These are phyloP conservation scores for Mallotus repandus DNA, from an alignment of 441 rosid species.

Conservation along the genomic window DNA sequence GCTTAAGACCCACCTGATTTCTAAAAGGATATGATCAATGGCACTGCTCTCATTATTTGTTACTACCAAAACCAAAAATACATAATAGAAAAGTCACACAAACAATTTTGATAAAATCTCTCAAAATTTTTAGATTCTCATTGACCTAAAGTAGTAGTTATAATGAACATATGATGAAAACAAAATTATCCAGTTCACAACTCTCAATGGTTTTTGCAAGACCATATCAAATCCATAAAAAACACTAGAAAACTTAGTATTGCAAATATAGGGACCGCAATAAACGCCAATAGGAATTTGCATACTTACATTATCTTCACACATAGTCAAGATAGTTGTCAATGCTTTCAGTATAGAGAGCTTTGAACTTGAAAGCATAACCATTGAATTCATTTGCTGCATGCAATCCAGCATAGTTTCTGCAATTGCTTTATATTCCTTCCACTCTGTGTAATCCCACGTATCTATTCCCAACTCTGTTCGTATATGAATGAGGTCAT, in stretches of 20 bases:
- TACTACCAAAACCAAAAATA: not conserved
- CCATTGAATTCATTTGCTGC: constrained; percentile 62
- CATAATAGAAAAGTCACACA: not conserved
- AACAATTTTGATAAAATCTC: not conserved
- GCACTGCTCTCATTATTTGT: not conserved
- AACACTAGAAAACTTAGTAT: constrained; percentile 7
- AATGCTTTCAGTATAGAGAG: constrained; percentile 66
- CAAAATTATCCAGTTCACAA: not conserved
- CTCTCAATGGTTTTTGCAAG: not conserved
- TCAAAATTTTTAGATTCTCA: too few species aligned
- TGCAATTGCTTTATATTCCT: constrained; percentile 54
- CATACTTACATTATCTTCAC: constrained; percentile 63
- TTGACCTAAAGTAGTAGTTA: not conserved
- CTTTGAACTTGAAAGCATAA: constrained; percentile 61
- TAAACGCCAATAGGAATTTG: constrained; percentile 16
- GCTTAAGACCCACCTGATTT: not conserved
- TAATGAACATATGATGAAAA: not conserved
- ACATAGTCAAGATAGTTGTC: constrained; percentile 54
- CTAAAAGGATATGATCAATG: not conserved
- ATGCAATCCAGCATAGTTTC: constrained; percentile 67
- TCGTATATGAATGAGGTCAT: constrained; percentile 46
- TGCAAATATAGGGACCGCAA: constrained; percentile 12
- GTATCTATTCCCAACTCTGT: constrained; percentile 58
- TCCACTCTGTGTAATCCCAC: constrained; percentile 89
- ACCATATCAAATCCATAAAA: not conserved